Conservation (phyloP, 768 basidiomycete species). For the Flagelloscypha sp. region DNA sequence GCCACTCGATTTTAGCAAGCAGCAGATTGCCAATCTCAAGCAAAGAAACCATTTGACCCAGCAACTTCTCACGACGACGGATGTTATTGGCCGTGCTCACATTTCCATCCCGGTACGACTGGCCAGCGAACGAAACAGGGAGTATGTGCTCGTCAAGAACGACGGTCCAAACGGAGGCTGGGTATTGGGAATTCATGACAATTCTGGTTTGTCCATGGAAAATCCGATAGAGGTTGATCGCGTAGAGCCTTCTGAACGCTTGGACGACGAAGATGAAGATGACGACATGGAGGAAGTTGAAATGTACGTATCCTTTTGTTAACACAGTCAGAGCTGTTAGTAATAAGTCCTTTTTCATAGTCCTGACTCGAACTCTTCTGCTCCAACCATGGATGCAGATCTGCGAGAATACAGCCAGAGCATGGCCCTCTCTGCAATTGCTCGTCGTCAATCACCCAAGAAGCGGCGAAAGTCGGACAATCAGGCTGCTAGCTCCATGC, state of each 20-base stretch:
- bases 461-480: conserved; percentile 12
- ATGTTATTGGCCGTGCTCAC: conserved; percentile 84
- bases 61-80: conserved; percentile 85
- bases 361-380: conserved; percentile 32
- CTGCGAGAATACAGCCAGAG: conserved; percentile 52
- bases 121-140: conserved; percentile 89
- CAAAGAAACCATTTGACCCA: conserved; percentile 90
- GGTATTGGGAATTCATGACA: conserved; percentile 86
- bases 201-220: conserved; percentile 69
- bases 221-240: conserved; percentile 85
- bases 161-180: conserved; percentile 83
- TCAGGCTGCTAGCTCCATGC: conserved; percentile 1
- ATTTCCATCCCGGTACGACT: conserved; percentile 89
- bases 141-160: conserved; percentile 94
- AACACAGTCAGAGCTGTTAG: not conserved
- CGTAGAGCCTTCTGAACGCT: conserved; percentile 31
- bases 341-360: conserved; percentile 5
- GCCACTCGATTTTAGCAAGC: conserved; percentile 90
- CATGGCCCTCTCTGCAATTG: conserved; percentile 55
- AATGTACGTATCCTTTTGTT: conserved; percentile 41
- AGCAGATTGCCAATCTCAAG: conserved; percentile 86
- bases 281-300: conserved; percentile 76
- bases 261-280: conserved; percentile 22
- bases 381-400: conserved; percentile 42
- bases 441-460: conserved; percentile 36